A percentile compares a stretch with the other conserved stretches of the same genome.
Conservation (phyloP, 495 filamentous ascomycete species). For the Hamigera avellanea region DNA sequence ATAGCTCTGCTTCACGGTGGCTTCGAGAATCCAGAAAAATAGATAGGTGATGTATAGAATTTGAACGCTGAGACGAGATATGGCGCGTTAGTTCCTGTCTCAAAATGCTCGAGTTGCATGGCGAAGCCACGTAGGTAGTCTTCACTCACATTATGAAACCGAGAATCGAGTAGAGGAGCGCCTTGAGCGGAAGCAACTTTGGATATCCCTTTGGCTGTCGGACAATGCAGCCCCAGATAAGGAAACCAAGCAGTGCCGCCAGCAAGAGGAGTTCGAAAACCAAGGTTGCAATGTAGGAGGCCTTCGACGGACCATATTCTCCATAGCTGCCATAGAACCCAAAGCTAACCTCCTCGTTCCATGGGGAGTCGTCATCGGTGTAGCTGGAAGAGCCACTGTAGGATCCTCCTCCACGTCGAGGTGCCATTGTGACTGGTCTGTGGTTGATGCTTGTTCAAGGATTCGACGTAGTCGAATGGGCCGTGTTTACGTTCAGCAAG, state of each 20-base stretch:
- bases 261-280: conserved; percentile 12
- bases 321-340: neutral
- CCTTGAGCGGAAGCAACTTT: conserved; percentile 3
- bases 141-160: conserved; percentile 8
- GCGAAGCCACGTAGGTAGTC: neutral
- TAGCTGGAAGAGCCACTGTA: neutral
- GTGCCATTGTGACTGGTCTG: conserved; percentile 9
- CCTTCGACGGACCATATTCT: neutral
- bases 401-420: conserved; percentile 7
- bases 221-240: conserved; percentile 13
- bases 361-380: conserved; percentile 1
- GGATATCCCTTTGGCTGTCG: conserved; percentile 3
- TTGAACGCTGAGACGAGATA: conserved; percentile 1
- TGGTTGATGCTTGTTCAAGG: no score
- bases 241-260: conserved; percentile 8
- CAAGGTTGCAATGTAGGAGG: conserved; percentile 4
- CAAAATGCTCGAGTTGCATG: neutral
- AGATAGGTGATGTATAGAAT: conserved; percentile 3
- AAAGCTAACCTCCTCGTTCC: conserved; percentile 5
- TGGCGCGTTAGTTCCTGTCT: no score
- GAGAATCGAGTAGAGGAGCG: conserved; percentile 3
- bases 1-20: conserved; percentile 12
- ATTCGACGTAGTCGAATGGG: no score
- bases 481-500: no score
- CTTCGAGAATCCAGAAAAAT: conserved; percentile 8